phyloP scores from a whole-genome alignment of 257 asterid species.

The Rehmannia glutinosa region DNA sequence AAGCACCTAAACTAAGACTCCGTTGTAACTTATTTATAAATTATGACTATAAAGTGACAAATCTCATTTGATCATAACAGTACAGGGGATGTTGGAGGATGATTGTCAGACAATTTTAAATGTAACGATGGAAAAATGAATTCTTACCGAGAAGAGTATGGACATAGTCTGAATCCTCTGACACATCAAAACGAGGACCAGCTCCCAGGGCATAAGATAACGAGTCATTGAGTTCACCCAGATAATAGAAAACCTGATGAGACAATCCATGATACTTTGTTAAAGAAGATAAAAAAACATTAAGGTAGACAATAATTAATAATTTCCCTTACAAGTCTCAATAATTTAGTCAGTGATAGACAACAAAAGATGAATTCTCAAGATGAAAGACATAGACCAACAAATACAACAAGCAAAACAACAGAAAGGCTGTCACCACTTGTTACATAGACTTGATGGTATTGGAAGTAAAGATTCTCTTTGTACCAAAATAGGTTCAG shows the following conservation, averaged over 20 bases:
- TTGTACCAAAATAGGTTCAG: not conserved
- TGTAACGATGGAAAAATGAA: not conserved
- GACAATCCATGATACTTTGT: not conserved
- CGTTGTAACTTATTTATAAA: not conserved
- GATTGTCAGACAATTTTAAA: not conserved
- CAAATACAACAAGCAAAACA: not conserved
- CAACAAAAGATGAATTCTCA: not conserved
- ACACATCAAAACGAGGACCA: conserved; percentile 77
- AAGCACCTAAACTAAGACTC: conserved; percentile 3
- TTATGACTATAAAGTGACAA: not conserved
- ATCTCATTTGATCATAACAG: not conserved
- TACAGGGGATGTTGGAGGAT: not conserved
- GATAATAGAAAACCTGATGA: conserved; percentile 79
- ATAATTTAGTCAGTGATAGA: not conserved
- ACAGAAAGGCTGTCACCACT: not conserved
- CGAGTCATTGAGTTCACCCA: conserved; percentile 84
- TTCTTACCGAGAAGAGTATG: conserved; percentile 78
- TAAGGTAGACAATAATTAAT: not conserved
- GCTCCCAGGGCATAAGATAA: conserved; percentile 91
- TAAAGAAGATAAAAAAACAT: not conserved
- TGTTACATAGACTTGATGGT: not conserved
- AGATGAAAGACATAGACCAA: not conserved
- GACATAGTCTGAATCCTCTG: conserved; percentile 87
- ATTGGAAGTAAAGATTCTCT: not conserved
- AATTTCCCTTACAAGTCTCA: not conserved